phyloP scores from a whole-genome alignment of 352 stramenopile species.

The Globisporangium cylindrosporum region DNA sequence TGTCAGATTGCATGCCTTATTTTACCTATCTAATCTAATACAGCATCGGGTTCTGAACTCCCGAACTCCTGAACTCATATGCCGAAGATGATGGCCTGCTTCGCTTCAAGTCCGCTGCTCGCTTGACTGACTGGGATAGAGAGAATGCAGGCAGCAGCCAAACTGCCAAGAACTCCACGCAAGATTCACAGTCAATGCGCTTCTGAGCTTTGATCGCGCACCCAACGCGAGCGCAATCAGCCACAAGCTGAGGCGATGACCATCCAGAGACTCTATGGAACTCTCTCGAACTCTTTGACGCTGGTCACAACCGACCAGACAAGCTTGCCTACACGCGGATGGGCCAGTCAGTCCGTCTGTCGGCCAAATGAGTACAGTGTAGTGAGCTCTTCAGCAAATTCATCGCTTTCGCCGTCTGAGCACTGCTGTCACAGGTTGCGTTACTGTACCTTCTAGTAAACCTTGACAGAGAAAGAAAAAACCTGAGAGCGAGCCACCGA shows the following conservation, averaged over 20 bases:
- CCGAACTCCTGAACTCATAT: neutral
- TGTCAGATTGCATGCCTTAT: too few relatives aligned
- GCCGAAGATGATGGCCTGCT: neutral
- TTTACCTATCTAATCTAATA: neutral
- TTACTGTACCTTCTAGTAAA: neutral
- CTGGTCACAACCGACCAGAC: neutral
- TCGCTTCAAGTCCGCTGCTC: neutral
- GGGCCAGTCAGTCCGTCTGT: neutral
- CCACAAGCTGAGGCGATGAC: neutral
- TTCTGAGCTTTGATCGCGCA: neutral
- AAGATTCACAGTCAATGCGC: neutral
- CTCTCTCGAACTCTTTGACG: neutral
- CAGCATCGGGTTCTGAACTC: neutral
- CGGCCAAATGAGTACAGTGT: neutral
- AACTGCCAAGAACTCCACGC: neutral
- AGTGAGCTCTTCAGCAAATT: neutral
- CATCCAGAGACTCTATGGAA: neutral
- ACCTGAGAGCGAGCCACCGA: neutral
- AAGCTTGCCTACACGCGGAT: neutral
- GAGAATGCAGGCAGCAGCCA: neutral
- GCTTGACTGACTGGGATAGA: neutral
- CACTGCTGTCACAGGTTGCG: neutral
- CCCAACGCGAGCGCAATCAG: neutral
- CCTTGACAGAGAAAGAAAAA: neutral
- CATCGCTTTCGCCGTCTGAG: neutral